These are phyloP conservation scores for Camelina hispida DNA, from an alignment of 345 rosid genomes.

Conservation along the genomic window DNA sequence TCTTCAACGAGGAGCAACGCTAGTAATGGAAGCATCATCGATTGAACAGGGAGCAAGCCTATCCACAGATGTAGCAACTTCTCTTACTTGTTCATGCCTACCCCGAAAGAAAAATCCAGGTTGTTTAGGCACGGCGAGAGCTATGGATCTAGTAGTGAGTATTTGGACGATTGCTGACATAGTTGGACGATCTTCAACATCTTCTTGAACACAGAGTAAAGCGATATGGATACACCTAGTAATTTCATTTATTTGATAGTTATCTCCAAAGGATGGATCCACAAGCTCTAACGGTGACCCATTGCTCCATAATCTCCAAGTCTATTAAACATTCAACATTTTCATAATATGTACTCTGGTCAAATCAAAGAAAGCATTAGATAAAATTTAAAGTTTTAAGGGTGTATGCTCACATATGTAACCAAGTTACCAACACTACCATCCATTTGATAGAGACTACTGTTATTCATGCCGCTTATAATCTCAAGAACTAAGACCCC, in stretches of 20 bases:
- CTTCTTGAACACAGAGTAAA: constrained; percentile 60
- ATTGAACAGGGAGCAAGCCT: constrained; percentile 29
- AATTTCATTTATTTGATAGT: constrained; percentile 43
- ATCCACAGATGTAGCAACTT: too few relatives aligned
- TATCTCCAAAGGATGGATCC: constrained; percentile 44
- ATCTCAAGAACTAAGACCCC: constrained; percentile 48
- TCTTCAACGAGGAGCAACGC: constrained; percentile 47
- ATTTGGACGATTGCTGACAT: constrained; percentile 49
- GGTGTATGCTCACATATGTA: constrained; percentile 33
- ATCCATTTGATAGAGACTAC: constrained; percentile 24
- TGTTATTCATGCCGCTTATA: constrained; percentile 39
- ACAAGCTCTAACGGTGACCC: constrained; percentile 48
- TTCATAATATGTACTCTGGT: too few relatives aligned
- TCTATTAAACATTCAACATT: constrained; percentile 37
- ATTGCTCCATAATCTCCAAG: constrained; percentile 59
- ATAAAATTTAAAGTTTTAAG: not conserved
- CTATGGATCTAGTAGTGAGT: constrained; percentile 15
- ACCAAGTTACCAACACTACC: constrained; percentile 28
- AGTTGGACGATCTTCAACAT: constrained; percentile 53
- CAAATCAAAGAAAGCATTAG: not conserved
- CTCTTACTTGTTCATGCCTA: constrained; percentile 1
- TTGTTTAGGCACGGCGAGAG: not conserved
- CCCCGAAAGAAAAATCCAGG: constrained; percentile 26
- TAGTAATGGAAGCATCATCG: constrained; percentile 46
- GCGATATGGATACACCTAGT: constrained; percentile 41